Conservation (phyloP, 106 monocot genomes). For the Apostasia shenzhenica region DNA sequence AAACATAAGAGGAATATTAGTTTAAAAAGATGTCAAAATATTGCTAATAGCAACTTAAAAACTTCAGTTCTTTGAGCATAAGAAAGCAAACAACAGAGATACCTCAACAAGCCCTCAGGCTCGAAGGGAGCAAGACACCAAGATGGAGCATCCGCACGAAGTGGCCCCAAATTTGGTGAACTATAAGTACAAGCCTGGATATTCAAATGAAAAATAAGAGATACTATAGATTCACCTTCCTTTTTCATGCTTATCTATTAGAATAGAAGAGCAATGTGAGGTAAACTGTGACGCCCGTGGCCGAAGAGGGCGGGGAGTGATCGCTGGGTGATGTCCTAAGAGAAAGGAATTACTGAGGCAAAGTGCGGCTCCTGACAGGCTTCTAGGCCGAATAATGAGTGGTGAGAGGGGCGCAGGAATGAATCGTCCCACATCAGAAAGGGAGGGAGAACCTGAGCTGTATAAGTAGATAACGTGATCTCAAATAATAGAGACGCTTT, state of each 20-base stretch:
- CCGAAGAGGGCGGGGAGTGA: no score
- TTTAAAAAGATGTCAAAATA: not conserved
- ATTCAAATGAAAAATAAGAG: not conserved
- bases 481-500: no score
- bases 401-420: no score
- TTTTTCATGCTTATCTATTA: not conserved
- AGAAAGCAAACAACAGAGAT: not conserved
- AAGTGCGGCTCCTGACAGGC: no score
- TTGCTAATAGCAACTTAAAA: not conserved
- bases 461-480: no score
- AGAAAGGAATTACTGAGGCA: no score
- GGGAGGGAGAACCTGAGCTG: no score
- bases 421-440: no score
- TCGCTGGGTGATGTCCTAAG: no score
- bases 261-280: not conserved
- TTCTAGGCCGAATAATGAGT: no score
- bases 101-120: slow-evolving; percentile 86
- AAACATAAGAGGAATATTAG: not conserved
- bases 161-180: slow-evolving; percentile 47
- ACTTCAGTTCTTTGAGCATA: not conserved
- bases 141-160: slow-evolving; percentile 40
- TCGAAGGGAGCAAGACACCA: slow-evolving; percentile 86
- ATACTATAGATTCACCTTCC: not conserved
- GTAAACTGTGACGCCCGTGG: no score
- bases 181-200: slow-evolving; percentile 41